A percentile compares a stretch with the other conserved stretches of the same genome.
These are phyloP conservation scores for Citrus glauca DNA, from an alignment of 345 rosid species.

Conservation along the genomic window DNA sequence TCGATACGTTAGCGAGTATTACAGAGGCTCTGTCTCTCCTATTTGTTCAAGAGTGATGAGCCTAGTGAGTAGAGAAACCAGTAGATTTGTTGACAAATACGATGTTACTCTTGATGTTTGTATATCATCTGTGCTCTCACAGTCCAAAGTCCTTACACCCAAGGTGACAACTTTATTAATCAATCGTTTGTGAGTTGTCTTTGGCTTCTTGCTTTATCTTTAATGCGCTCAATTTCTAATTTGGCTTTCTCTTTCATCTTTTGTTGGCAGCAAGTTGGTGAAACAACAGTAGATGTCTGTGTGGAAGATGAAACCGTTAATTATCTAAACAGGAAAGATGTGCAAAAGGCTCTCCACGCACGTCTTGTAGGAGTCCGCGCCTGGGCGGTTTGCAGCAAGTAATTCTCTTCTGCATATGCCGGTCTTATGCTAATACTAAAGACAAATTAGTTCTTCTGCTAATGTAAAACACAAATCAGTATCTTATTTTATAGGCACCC, in stretches of 20 bases:
- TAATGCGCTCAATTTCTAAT: not conserved
- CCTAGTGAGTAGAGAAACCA: slow-evolving; percentile 77
- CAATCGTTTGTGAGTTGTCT: not conserved
- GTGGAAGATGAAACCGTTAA: slow-evolving; percentile 92
- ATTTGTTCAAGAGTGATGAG: slow-evolving; percentile 79
- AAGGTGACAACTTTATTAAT: slow-evolving; percentile 37
- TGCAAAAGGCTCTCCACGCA: slow-evolving; percentile 89
- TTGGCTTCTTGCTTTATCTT: not conserved
- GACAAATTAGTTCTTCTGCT: not conserved
- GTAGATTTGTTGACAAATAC: slow-evolving; percentile 87
- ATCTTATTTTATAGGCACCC: not conserved
- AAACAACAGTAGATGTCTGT: slow-evolving; percentile 74
- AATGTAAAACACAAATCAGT: not conserved
- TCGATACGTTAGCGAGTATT: slow-evolving; percentile 80
- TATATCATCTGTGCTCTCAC: slow-evolving; percentile 75
- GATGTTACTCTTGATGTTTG: slow-evolving; percentile 97
- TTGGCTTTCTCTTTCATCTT: not conserved
- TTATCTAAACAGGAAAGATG: slow-evolving; percentile 85
- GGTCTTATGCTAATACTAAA: not conserved
- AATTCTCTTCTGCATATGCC: slow-evolving; percentile 23
- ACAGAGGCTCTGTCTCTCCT: slow-evolving; percentile 70
- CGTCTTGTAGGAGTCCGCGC: slow-evolving; percentile 71
- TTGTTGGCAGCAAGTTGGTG: slow-evolving; percentile 64
- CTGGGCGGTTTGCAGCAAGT: slow-evolving; percentile 97
- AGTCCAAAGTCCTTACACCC: slow-evolving; percentile 67